Base-by-base conservation (phyloP, 2,329 filamentous ascomycete species). In the Colletotrichum gigasporum region DNA sequence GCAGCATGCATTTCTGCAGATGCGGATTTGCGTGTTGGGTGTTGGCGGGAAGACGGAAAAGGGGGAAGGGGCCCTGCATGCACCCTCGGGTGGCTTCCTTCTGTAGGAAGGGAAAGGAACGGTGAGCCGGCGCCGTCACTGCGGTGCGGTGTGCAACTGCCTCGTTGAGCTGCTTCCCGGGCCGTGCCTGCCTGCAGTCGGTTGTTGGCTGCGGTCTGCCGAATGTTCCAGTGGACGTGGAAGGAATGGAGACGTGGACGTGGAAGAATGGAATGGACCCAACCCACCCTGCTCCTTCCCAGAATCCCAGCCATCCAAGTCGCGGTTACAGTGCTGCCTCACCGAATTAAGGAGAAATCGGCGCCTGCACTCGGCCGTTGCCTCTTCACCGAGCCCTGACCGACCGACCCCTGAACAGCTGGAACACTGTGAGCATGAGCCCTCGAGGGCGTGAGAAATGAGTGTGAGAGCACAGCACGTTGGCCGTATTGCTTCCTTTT, bases 171-270 rank as follows among this genome's bases (percentile, higher is more conserved):
- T 54, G 37, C 41, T 37, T 20, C n/a, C 48, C 34, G 42, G 41
- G 48, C 42, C 41, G 48, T 47, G 56, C 56, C 61, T 65, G 11
- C 56, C 50, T 65, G 57, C 34, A 61, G 48, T 45, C 24, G 16
- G 28, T 7, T 39, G 45, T 60, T 58, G 39, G n/a, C 41, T 47
- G 26, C 24, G 35, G 51, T 56, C 24, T 34, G 12, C 26, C 42
- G 20, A 39, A 28, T 22, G 22, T 44, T 42, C n/a, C n/a, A n/a
- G n/a, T n/a, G n/a, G n/a, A n/a, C n/a, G n/a, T n/a, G n/a, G n/a
- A n/a, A n/a, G n/a, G n/a, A n/a, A n/a, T n/a, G n/a, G n/a, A n/a
- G n/a, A n/a, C n/a, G n/a, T n/a, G n/a, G n/a, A n/a, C n/a, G n/a
- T n/a, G n/a, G n/a, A n/a, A n/a, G n/a, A n/a, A n/a, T n/a, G 37